Evolutionary conservation across 1,284 basidiomycete genomes (phyloP).

Genomic region (Boletellus sp.): DNA sequence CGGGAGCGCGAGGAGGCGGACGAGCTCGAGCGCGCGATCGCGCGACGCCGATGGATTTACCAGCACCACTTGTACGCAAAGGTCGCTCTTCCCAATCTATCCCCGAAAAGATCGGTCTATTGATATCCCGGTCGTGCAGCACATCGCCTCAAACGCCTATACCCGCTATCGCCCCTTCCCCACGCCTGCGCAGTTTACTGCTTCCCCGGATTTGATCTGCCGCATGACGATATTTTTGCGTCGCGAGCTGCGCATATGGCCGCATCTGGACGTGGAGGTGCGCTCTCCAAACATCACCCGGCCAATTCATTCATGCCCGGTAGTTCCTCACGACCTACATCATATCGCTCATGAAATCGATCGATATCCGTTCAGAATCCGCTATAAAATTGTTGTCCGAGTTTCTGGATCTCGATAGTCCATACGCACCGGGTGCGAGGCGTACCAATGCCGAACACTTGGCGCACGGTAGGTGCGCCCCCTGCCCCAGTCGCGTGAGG

Average conservation of each 20-base stretch:
- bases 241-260: conserved; percentile 82
- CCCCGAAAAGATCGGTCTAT: not conserved
- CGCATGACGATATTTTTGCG: conserved; percentile 78
- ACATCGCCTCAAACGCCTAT: conserved; percentile 79
- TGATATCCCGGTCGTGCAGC: conserved; percentile 42
- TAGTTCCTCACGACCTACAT: conserved; percentile 78
- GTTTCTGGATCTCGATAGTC: conserved; percentile 74
- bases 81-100: conserved; percentile 37
- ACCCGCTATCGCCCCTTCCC: conserved; percentile 82
- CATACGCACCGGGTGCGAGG: conserved; percentile 51
- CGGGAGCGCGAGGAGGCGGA: conserved; percentile 54
- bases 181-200: conserved; percentile 72
- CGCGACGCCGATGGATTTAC: conserved; percentile 64
- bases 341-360: conserved; percentile 79
- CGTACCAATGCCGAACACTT: conserved; percentile 82
- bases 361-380: conserved; percentile 85
- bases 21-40: conserved; percentile 62
- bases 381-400: conserved; percentile 79
- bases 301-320: too few relatives aligned
- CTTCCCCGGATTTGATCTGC: conserved; percentile 67
- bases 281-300: conserved; percentile 22
- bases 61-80: conserved; percentile 75
- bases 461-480: conserved; percentile 65
- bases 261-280: conserved; percentile 78
- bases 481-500: not conserved